These are phyloP conservation scores for Fusarium globosum DNA, from an alignment of 2,329 filamentous ascomycete genomes.

Conservation along the genomic window DNA sequence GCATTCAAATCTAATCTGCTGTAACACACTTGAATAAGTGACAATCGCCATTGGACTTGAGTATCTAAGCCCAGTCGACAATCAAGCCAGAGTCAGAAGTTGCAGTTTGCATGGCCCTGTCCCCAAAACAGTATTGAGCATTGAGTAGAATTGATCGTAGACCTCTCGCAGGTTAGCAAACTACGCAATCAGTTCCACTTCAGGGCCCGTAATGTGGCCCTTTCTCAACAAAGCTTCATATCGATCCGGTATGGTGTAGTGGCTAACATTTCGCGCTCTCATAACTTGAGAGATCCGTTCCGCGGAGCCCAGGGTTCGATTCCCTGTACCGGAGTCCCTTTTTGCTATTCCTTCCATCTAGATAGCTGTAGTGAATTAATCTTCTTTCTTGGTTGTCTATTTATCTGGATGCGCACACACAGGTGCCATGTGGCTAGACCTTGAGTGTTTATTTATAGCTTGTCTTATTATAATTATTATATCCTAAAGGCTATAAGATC, in stretches of 20 bases:
- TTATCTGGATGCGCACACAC: not conserved
- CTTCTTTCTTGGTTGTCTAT: not conserved
- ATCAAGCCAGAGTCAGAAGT: not conserved
- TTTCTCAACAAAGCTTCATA: not conserved
- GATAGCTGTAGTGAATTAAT: not conserved
- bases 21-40: not conserved
- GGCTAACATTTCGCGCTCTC: conserved; percentile 50
- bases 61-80: not conserved
- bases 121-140: not conserved
- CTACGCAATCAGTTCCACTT: not conserved
- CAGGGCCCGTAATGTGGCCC: rapidly evolving
- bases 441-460: not conserved
- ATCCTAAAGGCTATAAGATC: not conserved
- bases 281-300: not conserved
- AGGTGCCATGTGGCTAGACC: too few relatives aligned
- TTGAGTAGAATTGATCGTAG: not conserved
- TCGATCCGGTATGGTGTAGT: conserved; percentile 49
- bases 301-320: not conserved
- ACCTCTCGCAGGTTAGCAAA: not conserved
- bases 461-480: not conserved
- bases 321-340: not conserved
- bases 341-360: not conserved
- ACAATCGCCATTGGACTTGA: not conserved
- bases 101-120: not conserved
- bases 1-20: not conserved